Evolutionary conservation across 2,329 filamentous ascomycete genomes (phyloP), one percentile per base, ranked within the genome.

Genomic region (Fusarium pseudocircinatum): DNA sequence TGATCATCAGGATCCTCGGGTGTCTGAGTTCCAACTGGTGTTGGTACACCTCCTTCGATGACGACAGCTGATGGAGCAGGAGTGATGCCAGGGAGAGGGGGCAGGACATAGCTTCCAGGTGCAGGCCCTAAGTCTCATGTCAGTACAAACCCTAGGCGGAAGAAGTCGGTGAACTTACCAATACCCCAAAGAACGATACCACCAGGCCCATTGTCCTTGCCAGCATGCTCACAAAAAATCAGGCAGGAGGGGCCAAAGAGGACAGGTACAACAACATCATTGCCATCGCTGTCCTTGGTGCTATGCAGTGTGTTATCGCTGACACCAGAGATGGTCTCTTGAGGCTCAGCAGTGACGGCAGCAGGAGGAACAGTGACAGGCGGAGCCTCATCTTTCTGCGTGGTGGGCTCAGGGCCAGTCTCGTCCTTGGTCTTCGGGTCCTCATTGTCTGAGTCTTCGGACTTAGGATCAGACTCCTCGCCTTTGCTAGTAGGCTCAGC

Each of bases 151-250:
- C 0, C 9, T 7, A 0, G 4, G 24, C 2, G 5, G 10, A 26
- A 18, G 6, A 20, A 4, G 6, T 24, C 10, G 7, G 7, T 5
- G 6, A 16, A 39, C 60, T 44, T 24, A 59, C 60, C 54, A 28
- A 63, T 60, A 3, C 60, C 60, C 60, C 54, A 63, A 20, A 63
- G 60, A 6, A 63, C 57, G 18, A 60, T 60, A 11, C 57, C 47
- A 2, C 60, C 60, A 22, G 53, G 60, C 4, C 60, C 60, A 22
- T 60, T 63, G 28, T 63, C 36, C 13, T 54, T 63, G 3, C 40
- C 40, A 34, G 53, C 53, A 20, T 63, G 60, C 26, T 63, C 60
- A 40, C 60, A 63, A 36, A 63, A 63, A 18, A 63, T 60, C 28
- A 63, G 15, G 5, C 60, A 63, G 1, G 60, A 59, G 3, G 60